phyloP scores from a whole-genome alignment of 768 basidiomycete species.

The Russula griseocarnosa region DNA sequence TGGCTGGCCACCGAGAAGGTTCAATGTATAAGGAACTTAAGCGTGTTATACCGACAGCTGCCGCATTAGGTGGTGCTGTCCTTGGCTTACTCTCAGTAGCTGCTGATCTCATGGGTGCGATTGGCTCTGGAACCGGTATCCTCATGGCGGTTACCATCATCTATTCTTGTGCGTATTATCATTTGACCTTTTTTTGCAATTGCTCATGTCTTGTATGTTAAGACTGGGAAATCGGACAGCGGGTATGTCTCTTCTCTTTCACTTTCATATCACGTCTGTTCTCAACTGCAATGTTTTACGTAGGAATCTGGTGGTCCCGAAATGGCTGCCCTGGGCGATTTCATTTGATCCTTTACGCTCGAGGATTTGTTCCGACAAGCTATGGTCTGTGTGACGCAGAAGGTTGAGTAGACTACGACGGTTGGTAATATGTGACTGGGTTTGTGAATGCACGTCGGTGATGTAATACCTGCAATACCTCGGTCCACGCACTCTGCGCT shows the following conservation, averaged over 20 bases:
- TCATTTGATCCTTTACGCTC: constrained; percentile 46
- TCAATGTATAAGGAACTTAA: constrained; percentile 99
- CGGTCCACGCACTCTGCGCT: neutral
- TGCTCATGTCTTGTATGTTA: constrained; percentile 3
- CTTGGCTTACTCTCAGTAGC: constrained; percentile 86
- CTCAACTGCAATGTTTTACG: constrained; percentile 17
- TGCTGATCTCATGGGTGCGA: constrained; percentile 93
- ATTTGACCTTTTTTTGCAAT: neutral
- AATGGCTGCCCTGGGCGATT: constrained; percentile 73
- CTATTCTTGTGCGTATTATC: constrained; percentile 53
- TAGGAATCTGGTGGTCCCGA: constrained; percentile 79
- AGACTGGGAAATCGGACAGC: constrained; percentile 97
- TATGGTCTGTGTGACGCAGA: neutral
- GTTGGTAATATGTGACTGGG: constrained; percentile 1
- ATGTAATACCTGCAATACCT: neutral
- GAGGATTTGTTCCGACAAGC: neutral
- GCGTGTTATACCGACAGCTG: constrained; percentile 95
- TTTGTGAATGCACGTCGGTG: neutral
- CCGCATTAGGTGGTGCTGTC: constrained; percentile 96
- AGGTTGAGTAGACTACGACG: constrained; percentile 6
- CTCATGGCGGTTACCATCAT: constrained; percentile 98
- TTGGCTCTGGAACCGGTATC: constrained; percentile 94
- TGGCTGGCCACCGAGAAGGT: constrained; percentile 87
- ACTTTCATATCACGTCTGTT: neutral
- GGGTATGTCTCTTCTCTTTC: constrained; percentile 36